Percentiles rank a stretch among this genome's conserved stretches.
Conservation (phyloP, 495 filamentous ascomycete species). For the Lentithecium fluviatile region DNA sequence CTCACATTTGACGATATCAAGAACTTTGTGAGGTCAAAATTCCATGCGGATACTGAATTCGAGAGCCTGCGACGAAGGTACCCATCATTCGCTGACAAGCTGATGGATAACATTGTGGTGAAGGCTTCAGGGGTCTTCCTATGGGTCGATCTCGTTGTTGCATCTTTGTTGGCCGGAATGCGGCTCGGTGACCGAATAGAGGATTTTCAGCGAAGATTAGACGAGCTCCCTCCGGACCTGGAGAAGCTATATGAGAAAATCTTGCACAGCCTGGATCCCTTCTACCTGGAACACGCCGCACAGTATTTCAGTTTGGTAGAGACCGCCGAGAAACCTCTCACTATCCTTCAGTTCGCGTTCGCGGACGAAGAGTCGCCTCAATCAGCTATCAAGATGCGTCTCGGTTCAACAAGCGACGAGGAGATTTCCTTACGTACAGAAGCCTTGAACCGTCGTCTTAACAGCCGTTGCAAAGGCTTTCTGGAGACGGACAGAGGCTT, state of each 20-base stretch:
- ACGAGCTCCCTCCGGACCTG: not conserved
- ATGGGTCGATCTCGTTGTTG: slow-evolving; percentile 9
- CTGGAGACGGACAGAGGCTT: too few species aligned
- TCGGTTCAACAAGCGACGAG: not conserved
- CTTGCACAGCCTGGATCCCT: not conserved
- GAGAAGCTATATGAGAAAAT: not conserved
- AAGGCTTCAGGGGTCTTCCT: slow-evolving; percentile 14
- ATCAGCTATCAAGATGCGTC: not conserved
- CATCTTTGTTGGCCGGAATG: not conserved
- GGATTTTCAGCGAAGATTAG: not conserved
- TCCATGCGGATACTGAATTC: not conserved
- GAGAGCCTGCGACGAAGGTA: not conserved
- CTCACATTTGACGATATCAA: not conserved
- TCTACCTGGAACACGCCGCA: not conserved
- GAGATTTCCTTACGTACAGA: not conserved
- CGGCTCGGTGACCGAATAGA: not conserved
- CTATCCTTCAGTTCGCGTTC: not conserved
- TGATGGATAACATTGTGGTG: not conserved
- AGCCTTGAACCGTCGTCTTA: not conserved
- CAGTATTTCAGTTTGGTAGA: not conserved
- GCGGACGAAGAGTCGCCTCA: not conserved
- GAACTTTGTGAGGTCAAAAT: not conserved
- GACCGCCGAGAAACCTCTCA: not conserved
- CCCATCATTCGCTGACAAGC: not conserved
- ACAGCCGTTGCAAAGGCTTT: not conserved